Base-by-base conservation (phyloP, 2,329 filamentous ascomycete genomes). In the Periconia digitata region DNA sequence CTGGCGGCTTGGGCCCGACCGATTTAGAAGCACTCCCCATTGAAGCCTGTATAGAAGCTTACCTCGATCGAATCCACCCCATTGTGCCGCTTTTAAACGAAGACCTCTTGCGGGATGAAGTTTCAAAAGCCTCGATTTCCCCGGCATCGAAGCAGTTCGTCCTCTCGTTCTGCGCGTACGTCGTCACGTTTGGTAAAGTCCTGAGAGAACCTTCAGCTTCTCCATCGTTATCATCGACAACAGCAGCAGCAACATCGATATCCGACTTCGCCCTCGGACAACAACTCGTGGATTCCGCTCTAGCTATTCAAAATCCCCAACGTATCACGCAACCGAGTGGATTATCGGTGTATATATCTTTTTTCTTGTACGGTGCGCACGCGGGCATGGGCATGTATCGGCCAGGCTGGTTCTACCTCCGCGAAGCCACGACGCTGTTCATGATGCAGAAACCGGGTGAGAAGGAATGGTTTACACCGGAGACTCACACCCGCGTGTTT, bases 371-470 rank as follows among this genome's bases (percentile, higher is more conserved):
- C 59, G 86, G 82, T 32, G 86, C 85, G 49, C 83, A 86, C 66
- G 86, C 87, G 51, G 85, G 83, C 32, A 74, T 89, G 40, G 86
- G 90, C 53, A 78, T 85, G 66, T 86, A 91, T 66, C 84, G 87
- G 53, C 85, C 85, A 67, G 88, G 87, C 1, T 92, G 89, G 88
- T 91, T 85, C 63, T 84, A 90, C 65, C 75, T 92, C 8, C 84
- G 88, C 21, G 89, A 94, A 70, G 86, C 87, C 6, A 86, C 84
- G 1, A 91, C 88, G 6, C 76, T 92, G 69, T 64, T 58, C 34
- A 54, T 56, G 46, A 59, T 66, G 55, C 44, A 53, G 2, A 57
- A 42, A 8, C 20, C 7, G 12, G 40, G 24, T 6, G 39, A 16
- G 3, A 40, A 53, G 10, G 44, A 21, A 3, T 61, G 56, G 55